Conservation (phyloP, 495 filamentous ascomycete species). For the Ascodesmis nigricans region DNA sequence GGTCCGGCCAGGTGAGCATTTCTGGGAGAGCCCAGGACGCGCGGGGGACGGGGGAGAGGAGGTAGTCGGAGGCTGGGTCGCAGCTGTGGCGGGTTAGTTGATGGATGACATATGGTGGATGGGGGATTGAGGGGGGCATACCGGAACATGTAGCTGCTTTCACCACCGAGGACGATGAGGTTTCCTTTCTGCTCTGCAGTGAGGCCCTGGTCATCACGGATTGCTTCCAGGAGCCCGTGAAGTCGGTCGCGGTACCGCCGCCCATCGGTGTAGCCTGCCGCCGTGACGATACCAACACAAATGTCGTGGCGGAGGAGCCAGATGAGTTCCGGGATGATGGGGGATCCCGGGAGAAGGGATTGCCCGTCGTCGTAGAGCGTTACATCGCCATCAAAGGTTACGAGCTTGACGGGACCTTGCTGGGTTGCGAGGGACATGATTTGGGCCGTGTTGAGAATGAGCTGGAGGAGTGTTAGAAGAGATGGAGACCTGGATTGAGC, state of each 20-base stretch:
- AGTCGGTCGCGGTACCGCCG: constrained; percentile 64
- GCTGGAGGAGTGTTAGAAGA: constrained; percentile 5
- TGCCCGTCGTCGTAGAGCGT: constrained; percentile 90
- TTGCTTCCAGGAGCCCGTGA: constrained; percentile 59
- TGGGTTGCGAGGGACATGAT: constrained; percentile 55
- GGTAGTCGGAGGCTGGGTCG: constrained; percentile 30
- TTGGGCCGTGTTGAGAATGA: constrained; percentile 87
- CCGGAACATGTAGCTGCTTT: constrained; percentile 20
- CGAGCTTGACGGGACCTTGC: constrained; percentile 46
- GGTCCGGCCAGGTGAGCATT: constrained; percentile 67
- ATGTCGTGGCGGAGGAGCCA: constrained; percentile 33
- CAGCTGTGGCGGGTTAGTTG: constrained; percentile 46
- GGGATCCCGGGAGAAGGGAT: constrained; percentile 46
- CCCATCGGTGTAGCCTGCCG: constrained; percentile 81
- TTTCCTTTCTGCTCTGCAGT: constrained; percentile 43
- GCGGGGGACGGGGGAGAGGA: constrained; percentile 35
- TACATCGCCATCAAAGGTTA: constrained; percentile 95
- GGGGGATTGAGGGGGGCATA: not conserved
- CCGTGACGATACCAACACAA: constrained; percentile 76
- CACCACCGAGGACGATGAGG: constrained; percentile 72
- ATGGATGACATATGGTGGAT: not conserved
- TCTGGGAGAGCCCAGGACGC: constrained; percentile 62
- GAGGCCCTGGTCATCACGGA: constrained; percentile 40
- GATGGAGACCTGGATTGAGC: not conserved
- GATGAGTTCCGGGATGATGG: constrained; percentile 58